These are phyloP conservation scores for Cornus controversa DNA, from an alignment of 148 eudicot genomes.

Conservation along the genomic window DNA sequence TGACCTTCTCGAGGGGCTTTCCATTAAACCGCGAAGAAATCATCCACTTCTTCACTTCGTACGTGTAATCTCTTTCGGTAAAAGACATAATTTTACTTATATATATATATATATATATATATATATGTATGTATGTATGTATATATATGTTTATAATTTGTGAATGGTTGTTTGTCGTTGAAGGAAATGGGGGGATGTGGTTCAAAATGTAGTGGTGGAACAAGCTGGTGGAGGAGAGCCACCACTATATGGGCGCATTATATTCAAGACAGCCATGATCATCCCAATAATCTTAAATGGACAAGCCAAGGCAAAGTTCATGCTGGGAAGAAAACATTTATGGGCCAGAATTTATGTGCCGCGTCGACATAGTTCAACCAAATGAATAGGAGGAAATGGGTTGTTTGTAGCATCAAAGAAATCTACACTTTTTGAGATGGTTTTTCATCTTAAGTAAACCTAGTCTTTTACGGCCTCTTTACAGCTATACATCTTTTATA, in stretches of 20 bases:
- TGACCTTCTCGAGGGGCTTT: background rate
- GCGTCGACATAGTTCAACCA: background rate
- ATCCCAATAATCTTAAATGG: background rate
- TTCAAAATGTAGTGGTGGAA: background rate
- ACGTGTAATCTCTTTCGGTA: background rate
- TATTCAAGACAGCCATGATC: background rate
- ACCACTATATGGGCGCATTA: background rate
- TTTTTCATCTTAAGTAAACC: no score
- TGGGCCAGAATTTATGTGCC: background rate
- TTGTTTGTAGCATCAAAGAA: no score
- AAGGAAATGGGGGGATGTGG: conserved; percentile 4
- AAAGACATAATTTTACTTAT: no score
- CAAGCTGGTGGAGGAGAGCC: background rate
- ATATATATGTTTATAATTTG: no score
- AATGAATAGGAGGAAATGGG: background rate
- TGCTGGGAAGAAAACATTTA: background rate
- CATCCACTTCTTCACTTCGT: conserved; percentile 1
- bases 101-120: no score
- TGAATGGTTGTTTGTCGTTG: background rate
- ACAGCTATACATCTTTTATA: no score
- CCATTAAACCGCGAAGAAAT: background rate
- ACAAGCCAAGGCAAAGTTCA: background rate
- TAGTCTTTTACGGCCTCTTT: no score
- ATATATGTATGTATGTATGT: no score
- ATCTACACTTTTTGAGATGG: no score